Conservation (phyloP, 2,329 filamentous ascomycete genomes). For the Cryphonectria nitschkei region DNA sequence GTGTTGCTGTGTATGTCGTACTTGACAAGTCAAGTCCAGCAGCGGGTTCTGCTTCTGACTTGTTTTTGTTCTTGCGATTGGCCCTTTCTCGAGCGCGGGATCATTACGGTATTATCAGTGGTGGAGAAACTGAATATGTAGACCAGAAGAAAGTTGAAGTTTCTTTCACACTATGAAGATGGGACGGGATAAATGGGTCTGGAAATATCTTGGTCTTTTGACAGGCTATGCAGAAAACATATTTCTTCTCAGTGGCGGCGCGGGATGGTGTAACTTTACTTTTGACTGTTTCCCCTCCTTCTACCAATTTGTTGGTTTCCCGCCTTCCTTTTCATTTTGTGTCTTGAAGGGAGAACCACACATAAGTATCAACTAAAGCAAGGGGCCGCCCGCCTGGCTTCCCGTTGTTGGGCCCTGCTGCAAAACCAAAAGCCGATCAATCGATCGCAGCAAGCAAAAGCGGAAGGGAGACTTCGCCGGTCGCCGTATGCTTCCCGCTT, state of each 20-base stretch:
- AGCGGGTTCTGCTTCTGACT: neutral
- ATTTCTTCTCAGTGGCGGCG: neutral
- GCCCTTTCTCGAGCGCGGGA: neutral
- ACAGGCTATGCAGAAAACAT: neutral
- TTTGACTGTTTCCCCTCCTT: neutral
- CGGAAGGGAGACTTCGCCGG: slow-evolving; percentile 13
- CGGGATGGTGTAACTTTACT: slow-evolving; percentile 9
- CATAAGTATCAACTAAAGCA: neutral
- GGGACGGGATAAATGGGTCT: neutral
- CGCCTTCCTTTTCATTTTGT: neutral
- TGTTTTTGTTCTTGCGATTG: neutral
- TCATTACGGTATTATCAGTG: neutral
- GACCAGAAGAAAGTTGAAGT: neutral
- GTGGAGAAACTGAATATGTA: neutral
- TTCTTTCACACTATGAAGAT: neutral
- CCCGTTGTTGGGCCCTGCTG: neutral
- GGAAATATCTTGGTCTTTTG: neutral
- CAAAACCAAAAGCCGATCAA: neutral
- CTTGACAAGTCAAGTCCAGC: neutral
- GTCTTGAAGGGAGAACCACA: neutral
- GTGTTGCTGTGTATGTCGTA: slow-evolving; percentile 10
- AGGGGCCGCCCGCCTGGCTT: neutral
- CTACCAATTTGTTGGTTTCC: neutral
- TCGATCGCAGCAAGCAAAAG: slow-evolving; percentile 15
- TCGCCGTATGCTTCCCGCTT: neutral